Evolutionary conservation across 257 asterid genomes (phyloP), one percentile per base, ranked within the genome.

Genomic region (Solanum pinnatisectum): DNA sequence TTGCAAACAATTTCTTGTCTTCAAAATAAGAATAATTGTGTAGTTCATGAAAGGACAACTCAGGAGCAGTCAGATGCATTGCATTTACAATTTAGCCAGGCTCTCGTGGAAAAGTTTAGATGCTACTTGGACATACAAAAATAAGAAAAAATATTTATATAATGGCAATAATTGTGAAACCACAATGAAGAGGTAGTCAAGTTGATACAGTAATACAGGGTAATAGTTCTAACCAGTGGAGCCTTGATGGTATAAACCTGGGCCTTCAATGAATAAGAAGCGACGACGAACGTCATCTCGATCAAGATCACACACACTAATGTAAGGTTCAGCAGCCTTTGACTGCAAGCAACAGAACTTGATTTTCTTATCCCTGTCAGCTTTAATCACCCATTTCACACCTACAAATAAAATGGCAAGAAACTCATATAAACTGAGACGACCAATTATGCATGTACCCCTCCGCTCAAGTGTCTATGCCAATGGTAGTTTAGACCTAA

Each of bases 341-440:
- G 99, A 97, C 81, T 96, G 99, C 87, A 97, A 86, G 84, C 99
- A 97, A 88, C 98, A 95, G 91, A 95, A 97, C 91, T 96, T 96
- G 90, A 97, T 94, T 92, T 92, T 95, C 91, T 90, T 94, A 88
- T 94, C 94, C 88, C 88, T 93, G 88, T 96, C 98, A 20, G 95
- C 94, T 86, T 88, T 46, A 88, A 97, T 97, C 84, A 95, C 92
- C 98, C 98, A 91, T 84, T 94, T 97, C 90, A 95, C 98, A 81
- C 99, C 99, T 97, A 86, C 93, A 90, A 5, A 83, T 87, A 82
- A 40, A 78, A 88, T 59, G 37, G 46, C 84, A 67, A 16, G 79
- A 78, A 32, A 7, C 22, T 27, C 84, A 87, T 67, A n/a, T 32
- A 33, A 77, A 86, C 63, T 79, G 87, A 7, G 60, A 20, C 8